phyloP scores from a whole-genome alignment of 176 grass and related monocot species.

The Thinopyrum elongatum region DNA sequence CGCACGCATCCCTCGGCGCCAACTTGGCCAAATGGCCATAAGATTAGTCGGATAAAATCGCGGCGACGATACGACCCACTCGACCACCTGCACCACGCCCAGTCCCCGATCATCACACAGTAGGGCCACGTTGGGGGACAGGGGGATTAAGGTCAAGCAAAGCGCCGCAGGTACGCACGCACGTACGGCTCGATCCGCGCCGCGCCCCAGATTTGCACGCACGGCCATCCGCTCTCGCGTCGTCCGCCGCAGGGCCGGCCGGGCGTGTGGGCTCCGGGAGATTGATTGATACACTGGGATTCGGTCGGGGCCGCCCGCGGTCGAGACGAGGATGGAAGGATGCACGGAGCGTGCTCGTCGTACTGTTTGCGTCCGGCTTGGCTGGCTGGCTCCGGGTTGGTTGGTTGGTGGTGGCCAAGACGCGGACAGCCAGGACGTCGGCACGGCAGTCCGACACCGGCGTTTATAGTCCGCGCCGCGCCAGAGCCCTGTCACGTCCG shows the following conservation, averaged over 20 bases:
- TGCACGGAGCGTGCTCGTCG: background rate
- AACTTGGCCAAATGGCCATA: background rate
- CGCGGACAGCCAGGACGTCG: background rate
- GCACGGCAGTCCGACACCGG: background rate
- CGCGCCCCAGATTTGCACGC: background rate
- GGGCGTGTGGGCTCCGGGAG: background rate
- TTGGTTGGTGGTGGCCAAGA: background rate
- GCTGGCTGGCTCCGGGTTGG: constrained; percentile 9
- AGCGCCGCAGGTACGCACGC: background rate
- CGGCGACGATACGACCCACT: background rate
- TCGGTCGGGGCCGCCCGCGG: background rate
- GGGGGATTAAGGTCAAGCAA: background rate
- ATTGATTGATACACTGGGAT: constrained; percentile 21
- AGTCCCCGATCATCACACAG: no score
- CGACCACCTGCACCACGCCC: background rate
- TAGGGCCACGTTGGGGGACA: background rate
- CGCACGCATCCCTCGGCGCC: background rate
- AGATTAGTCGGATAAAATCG: background rate
- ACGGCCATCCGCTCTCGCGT: no score
- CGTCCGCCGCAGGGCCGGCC: no score
- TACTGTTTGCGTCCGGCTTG: background rate
- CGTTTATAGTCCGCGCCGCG: background rate
- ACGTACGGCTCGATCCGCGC: background rate
- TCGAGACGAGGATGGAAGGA: background rate
- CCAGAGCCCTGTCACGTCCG: no score